A percentile compares a stretch with the other conserved stretches of the same genome.
These are phyloP conservation scores for Oehlia diaphana DNA, from an alignment of 192 early-diverging fungal species.

Conservation along the genomic window DNA sequence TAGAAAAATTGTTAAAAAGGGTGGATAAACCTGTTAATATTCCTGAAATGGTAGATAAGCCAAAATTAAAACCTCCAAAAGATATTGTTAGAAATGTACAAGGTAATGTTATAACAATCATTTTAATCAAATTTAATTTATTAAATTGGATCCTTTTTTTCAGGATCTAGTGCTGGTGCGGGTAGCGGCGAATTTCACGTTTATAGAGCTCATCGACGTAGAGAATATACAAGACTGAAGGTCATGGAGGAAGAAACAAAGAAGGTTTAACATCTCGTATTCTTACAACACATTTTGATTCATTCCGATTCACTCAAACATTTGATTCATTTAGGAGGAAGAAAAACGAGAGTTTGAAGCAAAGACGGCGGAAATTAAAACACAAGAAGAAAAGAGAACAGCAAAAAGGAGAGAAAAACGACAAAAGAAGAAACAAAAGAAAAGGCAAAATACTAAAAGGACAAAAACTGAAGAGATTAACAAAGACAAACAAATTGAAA, in stretches of 20 bases:
- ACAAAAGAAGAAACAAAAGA: conserved; percentile 67
- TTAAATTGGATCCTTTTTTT: neutral
- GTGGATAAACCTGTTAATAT: conserved; percentile 82
- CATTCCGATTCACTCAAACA: neutral
- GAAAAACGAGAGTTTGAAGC: conserved; percentile 62
- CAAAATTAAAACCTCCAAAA: conserved; percentile 64
- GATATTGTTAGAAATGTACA: conserved; percentile 90
- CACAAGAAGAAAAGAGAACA: conserved; percentile 77
- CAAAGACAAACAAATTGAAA: conserved; percentile 13
- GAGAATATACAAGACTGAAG: conserved; percentile 82
- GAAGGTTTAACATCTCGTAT: conserved; percentile 51
- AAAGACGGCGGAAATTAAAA: conserved; percentile 54
- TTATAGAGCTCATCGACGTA: conserved; percentile 81
- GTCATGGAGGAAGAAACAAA: conserved; percentile 71
- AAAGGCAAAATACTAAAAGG: conserved; percentile 44
- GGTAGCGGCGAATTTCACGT: conserved; percentile 97
- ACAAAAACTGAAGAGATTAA: conserved; percentile 38
- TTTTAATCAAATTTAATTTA: neutral
- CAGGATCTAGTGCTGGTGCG: conserved; percentile 92
- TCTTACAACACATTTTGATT: neutral
- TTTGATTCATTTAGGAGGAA: conserved; percentile 46
- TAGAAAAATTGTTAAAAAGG: conserved; percentile 73
- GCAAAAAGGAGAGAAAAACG: conserved; percentile 88
- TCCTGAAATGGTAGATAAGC: conserved; percentile 64
- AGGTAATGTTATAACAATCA: conserved; percentile 40